Evolutionary conservation across 129 eudicot genomes (phyloP).

Genomic region (Tanacetum coccineum): DNA sequence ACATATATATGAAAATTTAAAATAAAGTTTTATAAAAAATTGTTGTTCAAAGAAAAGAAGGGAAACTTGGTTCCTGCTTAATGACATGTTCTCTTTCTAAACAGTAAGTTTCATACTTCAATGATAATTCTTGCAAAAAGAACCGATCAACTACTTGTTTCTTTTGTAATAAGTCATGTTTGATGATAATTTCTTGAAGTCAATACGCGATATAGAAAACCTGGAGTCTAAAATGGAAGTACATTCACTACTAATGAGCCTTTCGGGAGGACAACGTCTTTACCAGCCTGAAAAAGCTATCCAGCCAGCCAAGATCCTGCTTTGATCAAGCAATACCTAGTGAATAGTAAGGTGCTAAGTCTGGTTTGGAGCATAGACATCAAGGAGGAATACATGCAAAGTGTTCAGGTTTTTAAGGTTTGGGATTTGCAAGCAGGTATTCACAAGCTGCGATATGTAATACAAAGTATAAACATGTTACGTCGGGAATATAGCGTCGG

Average conservation of each 20-base stretch:
- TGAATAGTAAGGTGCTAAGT: not conserved
- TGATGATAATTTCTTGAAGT: slow-evolving; percentile 29
- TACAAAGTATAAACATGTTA: not conserved
- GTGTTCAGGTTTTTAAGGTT: slow-evolving; percentile 17
- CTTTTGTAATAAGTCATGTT: slow-evolving; percentile 28
- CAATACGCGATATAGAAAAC: slow-evolving; percentile 1
- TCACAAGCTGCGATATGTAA: not conserved
- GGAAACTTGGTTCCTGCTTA: no score
- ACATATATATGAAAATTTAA: no score
- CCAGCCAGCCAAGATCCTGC: not conserved
- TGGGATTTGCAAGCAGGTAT: slow-evolving; percentile 9
- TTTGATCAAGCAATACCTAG: not conserved
- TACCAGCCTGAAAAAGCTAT: not conserved
- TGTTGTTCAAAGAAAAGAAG: no score
- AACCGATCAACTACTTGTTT: not conserved
- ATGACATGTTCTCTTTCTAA: no score
- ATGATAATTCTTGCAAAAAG: no score
- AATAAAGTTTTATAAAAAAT: no score
- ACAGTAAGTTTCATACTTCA: not conserved
- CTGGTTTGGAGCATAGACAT: slow-evolving; percentile 13
- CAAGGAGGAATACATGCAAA: slow-evolving; percentile 13
- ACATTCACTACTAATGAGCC: not conserved
- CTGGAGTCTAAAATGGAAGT: slow-evolving; percentile 12
- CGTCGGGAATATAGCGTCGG: not conserved
- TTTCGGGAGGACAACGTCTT: not conserved